Base-by-base conservation (phyloP, 495 filamentous ascomycete species). In the Lasiosphaeris hirsuta region DNA sequence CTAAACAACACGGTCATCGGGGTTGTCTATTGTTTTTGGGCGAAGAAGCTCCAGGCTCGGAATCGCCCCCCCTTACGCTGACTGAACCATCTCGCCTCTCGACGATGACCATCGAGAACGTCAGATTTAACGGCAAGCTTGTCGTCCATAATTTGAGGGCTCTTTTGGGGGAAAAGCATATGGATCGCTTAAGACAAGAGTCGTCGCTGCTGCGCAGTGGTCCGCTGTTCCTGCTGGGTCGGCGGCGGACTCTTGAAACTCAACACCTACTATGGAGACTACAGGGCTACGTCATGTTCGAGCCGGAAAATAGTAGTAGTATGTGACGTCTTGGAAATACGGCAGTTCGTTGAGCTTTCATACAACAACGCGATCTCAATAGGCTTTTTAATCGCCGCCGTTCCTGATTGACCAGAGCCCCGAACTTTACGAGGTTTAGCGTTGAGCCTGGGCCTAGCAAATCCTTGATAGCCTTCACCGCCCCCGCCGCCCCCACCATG, bases 201-300 rank as follows among this genome's bases (percentile, higher is more conserved):
- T 60, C 67, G 3, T 8, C 48, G 1, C 47, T 75, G 14, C 63
- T 77, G 11, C 60, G 56, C 4, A 58, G 70, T 10, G 73, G 70
- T 3, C 63, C 59, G 3, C 61, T 81, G 30, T 75, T 78, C 23
- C 59, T 78, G 47, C 61, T 82, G 43, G 64, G 67, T 19, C 59
- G 72, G n/a, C 56, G 58, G n/a, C 63, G 68, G n/a, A 85, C 80
- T 1, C 51, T 81, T 7, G 63, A 78, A 7, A 58, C 84, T 41
- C 77, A 90, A 68, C 46, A 82, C 59, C 65, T 74, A 41, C 61
- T 93, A 41, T 90, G 88, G 88, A 86, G 83, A 62, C 63, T 92
- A 13, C 81, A 89, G 60, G 84, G 80, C 0, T 89, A 81, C 59
- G 34, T 87, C 55, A 63, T 63, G 9, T 61, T 56, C 41, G 49